Base-by-base conservation (phyloP, 306 rosid species). In the Herpetospermum pedunculosum region DNA sequence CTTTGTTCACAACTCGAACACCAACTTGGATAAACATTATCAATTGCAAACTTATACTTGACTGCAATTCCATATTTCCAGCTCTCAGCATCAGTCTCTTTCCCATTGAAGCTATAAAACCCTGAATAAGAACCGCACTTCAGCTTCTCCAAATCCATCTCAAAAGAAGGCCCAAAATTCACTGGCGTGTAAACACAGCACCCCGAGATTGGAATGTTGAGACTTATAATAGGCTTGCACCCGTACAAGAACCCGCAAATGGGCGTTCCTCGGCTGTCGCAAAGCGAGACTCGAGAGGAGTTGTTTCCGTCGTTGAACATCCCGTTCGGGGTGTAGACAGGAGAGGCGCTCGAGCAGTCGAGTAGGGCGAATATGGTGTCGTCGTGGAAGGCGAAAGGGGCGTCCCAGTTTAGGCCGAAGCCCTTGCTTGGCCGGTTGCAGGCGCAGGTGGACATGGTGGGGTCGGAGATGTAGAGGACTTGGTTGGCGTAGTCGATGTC, bases 1-100 rank as follows among this genome's bases (percentile, higher is more conserved):
- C 96, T 87, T 12, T 58, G 89, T 49, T 92, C 97, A 75, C 98
- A 92, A 8, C 75, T 70, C 46, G 47, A 75, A 81, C 98, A 92
- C 13, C 85, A 76, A n/a, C 35, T 74, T 4, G 98, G 98, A 78
- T 70, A 88, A 34, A 90, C 98, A 67, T 92, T 82, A 23, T 84
- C 84, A 15, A 88, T 87, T 38, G 86, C 84, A 72, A 90, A 92
- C 82, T 90, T 92, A 32, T 92, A 92, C 64, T 86, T 84, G 15
- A 92, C 64, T 14, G 93, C 92, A 26, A 90, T 90, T 40, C 98
- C 98, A 59, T 88, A 92, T 59, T 83, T 92, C 98, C 98, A 92
- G 25, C 85, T 85, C 43, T 86, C 84, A 38, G 98, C 95, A 55
- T 88, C 92, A 1, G 87, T 23, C 53, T 87, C 78, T 49, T 79